A percentile compares a stretch with the other conserved stretches of the same genome.
Evolutionary conservation across 1,284 basidiomycete species (phyloP).

Genomic region (Neotropicomus parvogracilis): DNA sequence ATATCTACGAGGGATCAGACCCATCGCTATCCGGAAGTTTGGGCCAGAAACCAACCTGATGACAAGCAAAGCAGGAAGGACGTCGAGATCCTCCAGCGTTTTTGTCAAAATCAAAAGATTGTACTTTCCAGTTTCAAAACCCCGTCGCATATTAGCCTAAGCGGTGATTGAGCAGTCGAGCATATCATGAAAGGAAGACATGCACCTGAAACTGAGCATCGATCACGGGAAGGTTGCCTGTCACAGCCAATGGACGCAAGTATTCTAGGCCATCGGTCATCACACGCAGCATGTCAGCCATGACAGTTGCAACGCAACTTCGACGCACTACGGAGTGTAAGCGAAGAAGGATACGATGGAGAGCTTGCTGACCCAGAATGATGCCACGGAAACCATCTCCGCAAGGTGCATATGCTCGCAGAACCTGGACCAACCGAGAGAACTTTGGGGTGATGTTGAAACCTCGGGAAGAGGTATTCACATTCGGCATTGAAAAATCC

Average conservation of each 20-base stretch:
- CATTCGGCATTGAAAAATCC: constrained; percentile 57
- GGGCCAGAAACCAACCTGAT: constrained; percentile 47
- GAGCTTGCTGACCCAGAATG: constrained; percentile 51
- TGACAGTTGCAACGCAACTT: constrained; percentile 41
- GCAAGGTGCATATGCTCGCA: constrained; percentile 50
- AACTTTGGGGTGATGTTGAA: constrained; percentile 69
- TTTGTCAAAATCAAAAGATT: constrained; percentile 63
- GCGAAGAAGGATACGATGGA: not conserved
- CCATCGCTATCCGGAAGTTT: not conserved
- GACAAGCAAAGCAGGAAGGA: constrained; percentile 52
- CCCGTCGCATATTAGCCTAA: constrained; percentile 35
- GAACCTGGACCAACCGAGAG: constrained; percentile 50
- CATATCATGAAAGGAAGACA: not conserved
- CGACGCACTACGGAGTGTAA: constrained; percentile 40
- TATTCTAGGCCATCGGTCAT: constrained; percentile 42
- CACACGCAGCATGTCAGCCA: constrained; percentile 46
- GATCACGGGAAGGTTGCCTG: constrained; percentile 25
- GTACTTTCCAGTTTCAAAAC: constrained; percentile 49
- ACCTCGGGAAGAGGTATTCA: constrained; percentile 47
- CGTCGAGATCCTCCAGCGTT: constrained; percentile 53
- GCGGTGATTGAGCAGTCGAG: constrained; percentile 10
- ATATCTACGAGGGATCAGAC: constrained; percentile 42
- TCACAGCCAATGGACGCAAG: constrained; percentile 39
- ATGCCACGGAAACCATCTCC: constrained; percentile 60
- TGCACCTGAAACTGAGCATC: constrained; percentile 32